Evolutionary conservation across 2,329 filamentous ascomycete species (phyloP).

Genomic region (Calonectria pseudoturangicola): DNA sequence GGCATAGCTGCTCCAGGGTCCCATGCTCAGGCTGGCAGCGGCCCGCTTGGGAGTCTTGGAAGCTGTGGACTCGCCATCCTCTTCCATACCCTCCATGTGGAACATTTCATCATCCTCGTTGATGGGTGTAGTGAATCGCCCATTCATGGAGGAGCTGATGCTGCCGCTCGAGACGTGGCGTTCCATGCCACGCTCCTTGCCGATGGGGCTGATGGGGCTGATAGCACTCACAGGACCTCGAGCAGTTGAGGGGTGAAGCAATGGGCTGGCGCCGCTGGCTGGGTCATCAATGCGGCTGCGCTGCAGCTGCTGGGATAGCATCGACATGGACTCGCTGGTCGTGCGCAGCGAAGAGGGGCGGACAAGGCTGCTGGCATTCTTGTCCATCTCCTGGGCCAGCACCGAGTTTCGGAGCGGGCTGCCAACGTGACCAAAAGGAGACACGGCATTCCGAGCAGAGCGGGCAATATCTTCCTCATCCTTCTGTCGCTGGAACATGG

Average conservation of each 20-base stretch:
- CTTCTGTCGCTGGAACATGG: slow-evolving; percentile 76
- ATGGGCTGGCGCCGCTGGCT: slow-evolving; percentile 65
- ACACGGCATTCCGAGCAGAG: slow-evolving; percentile 62
- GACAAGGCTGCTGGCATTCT: slow-evolving; percentile 61
- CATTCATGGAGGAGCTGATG: slow-evolving; percentile 72
- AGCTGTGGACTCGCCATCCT: slow-evolving; percentile 72
- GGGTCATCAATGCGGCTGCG: slow-evolving; percentile 73
- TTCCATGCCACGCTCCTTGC: slow-evolving; percentile 68
- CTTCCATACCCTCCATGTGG: slow-evolving; percentile 78
- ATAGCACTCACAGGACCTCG: slow-evolving; percentile 63
- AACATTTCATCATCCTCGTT: slow-evolving; percentile 79
- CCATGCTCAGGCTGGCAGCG: slow-evolving; percentile 65
- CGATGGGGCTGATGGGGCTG: slow-evolving; percentile 61
- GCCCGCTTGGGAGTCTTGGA: slow-evolving; percentile 69
- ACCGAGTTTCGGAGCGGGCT: slow-evolving; percentile 79
- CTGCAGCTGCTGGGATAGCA: slow-evolving; percentile 77
- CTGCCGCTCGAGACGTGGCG: slow-evolving; percentile 77
- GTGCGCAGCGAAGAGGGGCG: slow-evolving; percentile 63
- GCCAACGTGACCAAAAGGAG: slow-evolving; percentile 80
- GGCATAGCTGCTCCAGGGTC: slow-evolving; percentile 65
- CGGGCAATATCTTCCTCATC: slow-evolving; percentile 72
- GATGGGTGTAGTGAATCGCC: slow-evolving; percentile 78
- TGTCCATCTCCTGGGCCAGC: slow-evolving; percentile 72
- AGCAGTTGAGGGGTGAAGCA: slow-evolving; percentile 70
- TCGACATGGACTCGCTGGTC: slow-evolving; percentile 73